Evolutionary conservation across 768 basidiomycete species (phyloP), one percentile per base, ranked within the genome.

Genomic region (Kwoniella sp.): DNA sequence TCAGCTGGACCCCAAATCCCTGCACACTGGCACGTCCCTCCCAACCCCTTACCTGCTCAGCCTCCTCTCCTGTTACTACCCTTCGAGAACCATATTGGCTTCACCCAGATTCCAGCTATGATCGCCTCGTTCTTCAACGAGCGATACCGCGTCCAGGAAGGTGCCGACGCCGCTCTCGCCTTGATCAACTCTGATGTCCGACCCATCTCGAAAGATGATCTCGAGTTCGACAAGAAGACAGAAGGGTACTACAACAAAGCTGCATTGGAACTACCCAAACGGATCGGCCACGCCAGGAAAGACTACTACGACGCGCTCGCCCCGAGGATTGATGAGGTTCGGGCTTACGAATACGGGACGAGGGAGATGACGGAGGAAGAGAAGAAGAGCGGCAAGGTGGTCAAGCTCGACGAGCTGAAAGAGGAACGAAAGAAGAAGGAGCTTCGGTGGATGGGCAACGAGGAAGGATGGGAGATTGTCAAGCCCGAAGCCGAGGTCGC

Each of bases 71-170:
- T 82, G 54, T 70, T 82, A 30, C 70, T 83, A 0, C 82, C 82
- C 13, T 83, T 80, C 73, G 73, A 66, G 22, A 75, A 74, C 37
- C 85, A 88, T 70, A 84, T 95, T 58, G 93, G 93, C 7, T 85
- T 94, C 75, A 85, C 84, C 29, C 90, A 91, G 74, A 87, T 95
- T 62, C 93, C 93, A 13, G 68, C 70, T 20, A 94, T 95, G 92
- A 86, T 95, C 53, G 89, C 87, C 87, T 90, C 88, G 68, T 93
- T 93, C 81, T 97, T 96, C 83, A 93, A 92, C 77, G 88, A 90
- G 77, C 87, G 93, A 8, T 82, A 87, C 53, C 87, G 90, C 74
- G 92, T 92, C n/a, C 85, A 82, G 5, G 81, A 86, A 13, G 95
- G 95, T 31, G 89, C 90, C 11, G 88, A 94, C 70, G 89, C 89